These are phyloP conservation scores for Sporothrix schenckii DNA, from an alignment of 2,329 filamentous ascomycete species.

Conservation along the genomic window DNA sequence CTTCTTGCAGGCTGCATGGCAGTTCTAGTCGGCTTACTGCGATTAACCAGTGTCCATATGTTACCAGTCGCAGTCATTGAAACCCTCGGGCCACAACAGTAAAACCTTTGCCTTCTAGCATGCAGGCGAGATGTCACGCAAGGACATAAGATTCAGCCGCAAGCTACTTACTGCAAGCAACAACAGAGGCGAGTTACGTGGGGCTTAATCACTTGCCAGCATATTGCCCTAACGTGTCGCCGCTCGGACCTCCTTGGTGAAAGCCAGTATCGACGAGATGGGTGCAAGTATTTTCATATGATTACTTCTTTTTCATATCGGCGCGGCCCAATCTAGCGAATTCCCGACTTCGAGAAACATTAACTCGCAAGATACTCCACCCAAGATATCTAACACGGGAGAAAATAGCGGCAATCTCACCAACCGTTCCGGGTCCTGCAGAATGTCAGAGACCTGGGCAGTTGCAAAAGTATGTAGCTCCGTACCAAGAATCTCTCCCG, in stretches of 20 bases:
- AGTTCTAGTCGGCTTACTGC: neutral
- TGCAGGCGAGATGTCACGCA: constrained; percentile 4
- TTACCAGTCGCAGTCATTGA: constrained; percentile 2
- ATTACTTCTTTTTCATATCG: neutral
- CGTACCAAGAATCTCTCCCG: neutral
- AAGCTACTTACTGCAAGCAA: neutral
- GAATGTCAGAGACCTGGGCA: neutral
- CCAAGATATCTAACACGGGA: neutral
- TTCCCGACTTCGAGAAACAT: neutral
- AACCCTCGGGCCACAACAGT: neutral
- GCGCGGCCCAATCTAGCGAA: constrained; percentile 7
- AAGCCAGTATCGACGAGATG: constrained; percentile 4
- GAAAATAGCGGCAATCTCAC: constrained; percentile 6
- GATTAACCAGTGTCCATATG: neutral
- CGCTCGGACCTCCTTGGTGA: constrained; percentile 20
- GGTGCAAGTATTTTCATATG: neutral
- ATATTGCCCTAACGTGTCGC: constrained; percentile 5
- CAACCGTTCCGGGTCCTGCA: constrained; percentile 1
- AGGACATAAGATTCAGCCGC: neutral
- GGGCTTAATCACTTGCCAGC: constrained; percentile 24
- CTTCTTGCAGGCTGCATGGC: constrained; percentile 15
- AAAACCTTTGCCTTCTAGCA: neutral
- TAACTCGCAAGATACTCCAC: neutral
- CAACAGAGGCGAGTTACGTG: constrained; percentile 2
- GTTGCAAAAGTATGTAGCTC: constrained; percentile 4